These are phyloP conservation scores for Eustoma russellianum DNA, from an alignment of 257 asterid species.

Conservation along the genomic window DNA sequence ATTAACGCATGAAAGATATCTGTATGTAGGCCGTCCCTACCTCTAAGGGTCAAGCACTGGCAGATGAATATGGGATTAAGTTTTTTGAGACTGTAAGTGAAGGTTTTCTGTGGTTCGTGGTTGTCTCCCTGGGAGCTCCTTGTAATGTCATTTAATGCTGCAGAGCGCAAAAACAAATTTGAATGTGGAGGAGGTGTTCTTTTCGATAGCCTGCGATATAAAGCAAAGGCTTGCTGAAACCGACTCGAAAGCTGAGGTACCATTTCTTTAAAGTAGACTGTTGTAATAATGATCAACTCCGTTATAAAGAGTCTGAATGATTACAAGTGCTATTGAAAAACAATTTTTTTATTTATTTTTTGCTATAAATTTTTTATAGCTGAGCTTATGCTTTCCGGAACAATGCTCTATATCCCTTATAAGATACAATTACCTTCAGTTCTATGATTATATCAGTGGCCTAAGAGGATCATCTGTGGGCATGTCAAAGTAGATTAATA, in stretches of 20 bases:
- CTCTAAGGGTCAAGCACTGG: slow-evolving; percentile 90
- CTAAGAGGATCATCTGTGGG: no score
- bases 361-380: no score
- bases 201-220: slow-evolving; percentile 85
- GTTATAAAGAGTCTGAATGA: no score
- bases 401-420: no score
- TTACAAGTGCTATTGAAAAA: no score
- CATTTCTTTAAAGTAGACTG: not conserved
- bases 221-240: slow-evolving; percentile 86
- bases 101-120: slow-evolving; percentile 10
- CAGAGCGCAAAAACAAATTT: slow-evolving; percentile 94
- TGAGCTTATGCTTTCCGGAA: no score
- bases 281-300: not conserved
- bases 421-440: no score
- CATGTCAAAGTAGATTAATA: no score
- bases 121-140: not conserved
- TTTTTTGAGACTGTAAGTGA: slow-evolving; percentile 87
- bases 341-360: no score
- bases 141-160: slow-evolving; percentile 18
- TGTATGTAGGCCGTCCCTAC: slow-evolving; percentile 74
- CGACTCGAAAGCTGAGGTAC: slow-evolving; percentile 78
- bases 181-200: slow-evolving; percentile 97
- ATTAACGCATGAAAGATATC: slow-evolving; percentile 11
- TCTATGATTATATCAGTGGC: no score
- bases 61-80: slow-evolving; percentile 90